phyloP scores from a whole-genome alignment of 768 basidiomycete genomes.

The Agaricus sinodeliciosus region DNA sequence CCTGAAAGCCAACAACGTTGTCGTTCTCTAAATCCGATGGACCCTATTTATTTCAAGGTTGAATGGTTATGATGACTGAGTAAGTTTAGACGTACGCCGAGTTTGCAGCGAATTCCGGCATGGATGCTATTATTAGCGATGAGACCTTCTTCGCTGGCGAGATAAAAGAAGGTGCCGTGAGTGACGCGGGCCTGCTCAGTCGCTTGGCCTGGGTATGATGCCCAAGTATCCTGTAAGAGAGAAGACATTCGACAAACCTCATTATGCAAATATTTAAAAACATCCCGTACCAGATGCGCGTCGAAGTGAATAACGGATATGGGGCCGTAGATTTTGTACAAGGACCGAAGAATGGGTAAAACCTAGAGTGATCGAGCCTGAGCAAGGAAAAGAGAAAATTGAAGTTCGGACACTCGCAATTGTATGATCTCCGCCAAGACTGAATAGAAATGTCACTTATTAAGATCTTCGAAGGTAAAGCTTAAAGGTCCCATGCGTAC shows the following conservation, averaged over 20 bases:
- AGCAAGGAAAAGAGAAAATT: background rate
- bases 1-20: slow-evolving; percentile 65
- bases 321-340: slow-evolving; percentile 75
- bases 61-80: too few relatives aligned
- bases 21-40: slow-evolving; percentile 62
- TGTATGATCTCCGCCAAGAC: too few relatives aligned
- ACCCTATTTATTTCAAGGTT: slow-evolving; percentile 31
- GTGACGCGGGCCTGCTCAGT: slow-evolving; percentile 63
- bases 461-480: too few relatives aligned
- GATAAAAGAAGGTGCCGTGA: slow-evolving; percentile 83
- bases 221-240: slow-evolving; percentile 51
- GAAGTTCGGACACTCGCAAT: too few relatives aligned
- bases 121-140: slow-evolving; percentile 79
- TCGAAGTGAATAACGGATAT: slow-evolving; percentile 84
- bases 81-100: slow-evolving; percentile 26
- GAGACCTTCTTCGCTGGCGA: slow-evolving; percentile 73
- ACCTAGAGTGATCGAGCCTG: slow-evolving; percentile 29
- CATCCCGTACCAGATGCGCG: slow-evolving; percentile 36
- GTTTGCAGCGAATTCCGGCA: slow-evolving; percentile 79
- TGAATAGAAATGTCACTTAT: too few relatives aligned
- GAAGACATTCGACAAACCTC: slow-evolving; percentile 33
- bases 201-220: slow-evolving; percentile 48
- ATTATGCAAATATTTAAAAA: background rate
- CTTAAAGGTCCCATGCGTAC: slow-evolving; percentile 11
- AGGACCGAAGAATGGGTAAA: slow-evolving; percentile 75